A percentile compares a stretch with the other conserved stretches of the same genome.
phyloP scores from a whole-genome alignment of 2,329 filamentous ascomycete species.

The Aspergillus chevalieri region DNA sequence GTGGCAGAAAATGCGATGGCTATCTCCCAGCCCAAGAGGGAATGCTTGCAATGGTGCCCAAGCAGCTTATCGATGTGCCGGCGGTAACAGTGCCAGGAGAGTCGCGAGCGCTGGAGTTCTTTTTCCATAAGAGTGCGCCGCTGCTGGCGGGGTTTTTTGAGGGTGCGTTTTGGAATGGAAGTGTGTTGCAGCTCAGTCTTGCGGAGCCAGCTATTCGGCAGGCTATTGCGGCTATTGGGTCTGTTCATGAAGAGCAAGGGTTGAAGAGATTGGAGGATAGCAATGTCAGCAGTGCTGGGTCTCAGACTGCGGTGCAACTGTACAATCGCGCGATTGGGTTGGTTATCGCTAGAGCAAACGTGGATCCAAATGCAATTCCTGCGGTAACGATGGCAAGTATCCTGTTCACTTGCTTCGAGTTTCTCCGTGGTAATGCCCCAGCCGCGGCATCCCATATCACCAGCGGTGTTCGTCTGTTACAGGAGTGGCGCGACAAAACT shows the following conservation, averaged over 20 bases:
- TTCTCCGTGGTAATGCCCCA: neutral
- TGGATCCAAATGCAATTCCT: neutral
- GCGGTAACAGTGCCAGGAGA: neutral
- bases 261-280: neutral
- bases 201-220: neutral
- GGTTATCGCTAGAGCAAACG: neutral
- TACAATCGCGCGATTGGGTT: neutral
- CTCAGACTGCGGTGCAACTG: neutral
- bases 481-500: too few relatives aligned
- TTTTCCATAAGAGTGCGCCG: neutral
- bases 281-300: neutral
- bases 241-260: neutral
- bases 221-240: neutral
- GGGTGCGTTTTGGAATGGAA: too few relatives aligned
- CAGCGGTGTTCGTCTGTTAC: neutral
- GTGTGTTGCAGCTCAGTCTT: neutral
- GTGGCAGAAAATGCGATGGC: neutral
- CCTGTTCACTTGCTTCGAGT: neutral
- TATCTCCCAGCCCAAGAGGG: neutral
- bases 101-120: neutral
- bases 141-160: too few relatives aligned
- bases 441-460: neutral
- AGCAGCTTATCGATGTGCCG: neutral
- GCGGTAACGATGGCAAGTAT: neutral
- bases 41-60: neutral